phyloP scores from a whole-genome alignment of 1,139 yeast species.

The Taiozyma sp. region DNA sequence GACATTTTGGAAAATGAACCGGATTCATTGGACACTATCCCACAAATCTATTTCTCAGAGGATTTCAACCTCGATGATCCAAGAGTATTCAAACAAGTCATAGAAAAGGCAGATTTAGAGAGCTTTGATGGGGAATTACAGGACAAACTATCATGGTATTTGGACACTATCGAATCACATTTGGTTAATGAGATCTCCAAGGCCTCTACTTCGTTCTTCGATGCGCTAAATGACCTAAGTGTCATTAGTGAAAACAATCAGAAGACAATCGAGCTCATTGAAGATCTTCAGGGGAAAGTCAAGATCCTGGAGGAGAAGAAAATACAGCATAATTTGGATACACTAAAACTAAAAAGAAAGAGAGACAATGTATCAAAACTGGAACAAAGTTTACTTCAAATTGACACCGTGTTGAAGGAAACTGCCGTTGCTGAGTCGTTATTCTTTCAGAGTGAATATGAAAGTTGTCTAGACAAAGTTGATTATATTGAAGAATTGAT shows the following conservation, averaged over 20 bases:
- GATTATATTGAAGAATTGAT: conserved; percentile 53
- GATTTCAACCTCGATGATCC: conserved; percentile 87
- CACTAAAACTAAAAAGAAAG: conserved; percentile 47
- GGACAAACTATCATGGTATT: conserved; percentile 73
- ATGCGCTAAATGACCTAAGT: conserved; percentile 69
- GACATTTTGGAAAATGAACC: conserved; percentile 12
- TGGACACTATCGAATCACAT: conserved; percentile 80
- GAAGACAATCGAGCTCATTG: conserved; percentile 43
- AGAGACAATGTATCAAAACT: conserved; percentile 56
- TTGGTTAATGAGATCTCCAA: conserved; percentile 78
- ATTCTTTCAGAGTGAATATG: conserved; percentile 38
- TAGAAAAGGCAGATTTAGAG: conserved; percentile 44
- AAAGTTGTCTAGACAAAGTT: conserved; percentile 46
- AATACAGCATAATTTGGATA: conserved; percentile 46
- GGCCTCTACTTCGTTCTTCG: conserved; percentile 79
- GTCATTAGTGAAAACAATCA: conserved; percentile 54
- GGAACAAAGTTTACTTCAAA: conserved; percentile 62
- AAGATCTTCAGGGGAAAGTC: conserved; percentile 39
- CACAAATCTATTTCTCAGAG: conserved; percentile 59
- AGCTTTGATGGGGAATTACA: conserved; percentile 43
- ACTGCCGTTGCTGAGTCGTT: conserved; percentile 49
- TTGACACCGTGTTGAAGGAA: conserved; percentile 42
- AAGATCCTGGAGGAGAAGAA: conserved; percentile 41
- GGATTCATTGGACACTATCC: conserved; percentile 37
- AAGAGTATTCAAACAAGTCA: conserved; percentile 68